phyloP scores from a whole-genome alignment of 2,329 filamentous ascomycete genomes.

The Alternaria dauci region DNA sequence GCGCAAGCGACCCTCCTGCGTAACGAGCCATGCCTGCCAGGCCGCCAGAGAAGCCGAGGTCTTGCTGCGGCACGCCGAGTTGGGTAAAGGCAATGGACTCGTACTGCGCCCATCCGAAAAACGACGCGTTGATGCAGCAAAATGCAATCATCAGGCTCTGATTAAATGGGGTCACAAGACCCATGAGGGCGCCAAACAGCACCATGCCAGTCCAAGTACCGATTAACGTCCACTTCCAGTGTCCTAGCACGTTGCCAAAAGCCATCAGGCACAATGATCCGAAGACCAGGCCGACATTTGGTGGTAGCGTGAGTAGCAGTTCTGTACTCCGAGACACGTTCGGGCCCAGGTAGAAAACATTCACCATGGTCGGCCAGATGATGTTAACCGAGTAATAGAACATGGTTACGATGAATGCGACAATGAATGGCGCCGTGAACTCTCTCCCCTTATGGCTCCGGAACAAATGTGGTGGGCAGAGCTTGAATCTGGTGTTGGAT shows the following conservation, averaged over 20 bases:
- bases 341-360: conserved; percentile 54
- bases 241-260: conserved; percentile 54
- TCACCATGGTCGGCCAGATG: conserved; percentile 60
- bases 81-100: conserved; percentile 45
- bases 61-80: conserved; percentile 54
- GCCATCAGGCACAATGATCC: conserved; percentile 55
- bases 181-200: conserved; percentile 52
- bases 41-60: conserved; percentile 58
- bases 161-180: conserved; percentile 56
- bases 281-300: conserved; percentile 56
- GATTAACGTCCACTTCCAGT: conserved; percentile 60
- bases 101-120: conserved; percentile 46
- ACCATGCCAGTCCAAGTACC: conserved; percentile 58
- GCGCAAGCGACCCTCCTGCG: conserved; percentile 36
- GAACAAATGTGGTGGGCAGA: conserved; percentile 57
- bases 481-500: conserved; percentile 32
- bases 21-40: conserved; percentile 38
- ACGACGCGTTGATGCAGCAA: conserved; percentile 53
- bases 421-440: conserved; percentile 59
- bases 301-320: conserved; percentile 55
- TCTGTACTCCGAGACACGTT: conserved; percentile 42
- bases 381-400: conserved; percentile 62
- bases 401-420: conserved; percentile 60
- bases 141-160: conserved; percentile 60
- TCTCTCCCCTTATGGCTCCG: conserved; percentile 56